Base-by-base conservation (phyloP, 2,329 filamentous ascomycete species). In the Claviceps sp. region DNA sequence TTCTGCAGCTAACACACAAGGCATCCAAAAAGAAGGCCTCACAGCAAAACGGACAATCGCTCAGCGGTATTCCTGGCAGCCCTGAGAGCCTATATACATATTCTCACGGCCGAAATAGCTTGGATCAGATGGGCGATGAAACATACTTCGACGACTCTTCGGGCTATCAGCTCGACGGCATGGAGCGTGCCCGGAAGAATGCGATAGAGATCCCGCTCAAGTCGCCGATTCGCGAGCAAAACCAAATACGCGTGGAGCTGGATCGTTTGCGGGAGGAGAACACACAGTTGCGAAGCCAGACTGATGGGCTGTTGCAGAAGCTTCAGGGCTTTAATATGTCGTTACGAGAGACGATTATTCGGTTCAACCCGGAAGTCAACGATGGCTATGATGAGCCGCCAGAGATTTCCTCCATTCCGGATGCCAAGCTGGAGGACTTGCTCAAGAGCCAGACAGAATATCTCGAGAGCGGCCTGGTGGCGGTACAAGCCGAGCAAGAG, bases 1-100 rank as follows among this genome's bases (percentile, higher is more conserved):
- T 98, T 40, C 71, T 98, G 50, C 89, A 95, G 63, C 78, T 95
- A 66, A 94, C 90, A 8, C 90, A 97, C 67, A 85, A 84, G 59
- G 81, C 79, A 0, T 74, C 85, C n/a, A 85, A 79, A 61, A 79
- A 78, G 57, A 71, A 71, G 50, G 60, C 68, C 3, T 65, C 71
- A 7, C 68, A 73, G 49, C 66, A 70, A 2, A 67, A 65, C 37
- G 64, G 65, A 1, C 68, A 70, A 45, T 61, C 69, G 6, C 63
- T 72, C 42, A 77, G 78, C 52, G 79, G 77, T 20, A 80, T 87
- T 55, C 85, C 85, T 5, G 82, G 84, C 51, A 89, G 84, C 59
- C 85, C 85, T 7, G 85, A 88, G 63, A 89, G 84, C 68, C 78
- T 88, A 56, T 84, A 87, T 60, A 82, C 80, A 1, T 85, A 82